Base-by-base conservation (phyloP, 139 green algal species). In the Pedinophyceae sp. region DNA sequence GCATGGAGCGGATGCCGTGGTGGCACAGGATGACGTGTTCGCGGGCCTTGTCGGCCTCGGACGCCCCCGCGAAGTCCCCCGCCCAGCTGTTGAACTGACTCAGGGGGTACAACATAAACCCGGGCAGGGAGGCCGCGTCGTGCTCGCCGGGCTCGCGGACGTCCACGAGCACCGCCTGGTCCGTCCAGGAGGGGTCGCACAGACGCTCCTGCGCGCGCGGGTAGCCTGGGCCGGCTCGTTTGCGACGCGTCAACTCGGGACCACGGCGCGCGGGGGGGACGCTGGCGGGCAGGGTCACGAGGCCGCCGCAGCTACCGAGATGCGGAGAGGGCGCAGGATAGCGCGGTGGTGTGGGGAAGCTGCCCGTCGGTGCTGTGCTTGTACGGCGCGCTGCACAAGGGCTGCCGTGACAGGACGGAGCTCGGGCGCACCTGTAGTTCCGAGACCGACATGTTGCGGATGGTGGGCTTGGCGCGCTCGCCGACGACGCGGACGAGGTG, bases 21-120 rank as follows among this genome's bases (percentile, higher is more conserved):
- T 93, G 82, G 63, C 82, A 93, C 59, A 93, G 61, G n/a, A 87
- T 67, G 18, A 86, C 56, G 2, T 77, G 86, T 45, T 82, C 58
- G 38, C 71, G 75, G 10, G 7, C 13, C 10, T 7, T 43, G 2
- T 65, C 22, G 2, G 65, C 59, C 60, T 93, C 75, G 45, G 93
- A 55, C 3, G 58, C 30, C 15, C 61, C 19, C 2, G 30, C 22
- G 27, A 78, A 48, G 5, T 46, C 57, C 19, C 54, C 27, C 4
- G 58, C 52, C 76, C 77, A 83, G 15, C 29, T 10, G 4, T 18
- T 26, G 6, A 78, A 57, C 27, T 61, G 23, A 22, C 54, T 70
- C 16, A 79, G 66, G 2, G 71, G 71, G 19, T 67, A 55, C 15
- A 67, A 40, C 23, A 61, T 63, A 65, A 79, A 79, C 29, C 65